These are phyloP conservation scores for Strobilomyces echinocephalus DNA, from an alignment of 768 basidiomycete species.

Conservation along the genomic window DNA sequence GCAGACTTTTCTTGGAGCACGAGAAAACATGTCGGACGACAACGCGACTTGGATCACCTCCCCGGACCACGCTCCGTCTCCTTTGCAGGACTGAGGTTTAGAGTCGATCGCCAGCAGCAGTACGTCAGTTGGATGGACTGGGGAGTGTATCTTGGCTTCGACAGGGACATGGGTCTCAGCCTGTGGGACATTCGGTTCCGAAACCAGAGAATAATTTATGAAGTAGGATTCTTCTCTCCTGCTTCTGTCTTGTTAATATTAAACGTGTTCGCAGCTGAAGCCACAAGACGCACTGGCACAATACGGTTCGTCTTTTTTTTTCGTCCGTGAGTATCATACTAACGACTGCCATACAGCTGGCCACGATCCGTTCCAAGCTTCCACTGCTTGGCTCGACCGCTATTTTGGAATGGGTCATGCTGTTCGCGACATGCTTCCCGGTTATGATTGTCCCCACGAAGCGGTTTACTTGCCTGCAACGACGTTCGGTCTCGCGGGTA, in stretches of 20 bases:
- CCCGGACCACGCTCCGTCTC: slow-evolving; percentile 61
- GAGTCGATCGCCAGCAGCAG: slow-evolving; percentile 46
- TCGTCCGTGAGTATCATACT: neutral
- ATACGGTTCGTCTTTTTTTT: slow-evolving; percentile 37
- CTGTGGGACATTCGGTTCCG: slow-evolving; percentile 58
- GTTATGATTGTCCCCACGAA: slow-evolving; percentile 65
- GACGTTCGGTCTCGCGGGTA: slow-evolving; percentile 43
- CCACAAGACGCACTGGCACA: slow-evolving; percentile 63
- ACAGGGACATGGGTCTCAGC: slow-evolving; percentile 61
- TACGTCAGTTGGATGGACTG: slow-evolving; percentile 70
- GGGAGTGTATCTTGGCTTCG: slow-evolving; percentile 57
- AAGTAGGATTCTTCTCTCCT: slow-evolving; percentile 30
- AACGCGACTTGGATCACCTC: slow-evolving; percentile 56
- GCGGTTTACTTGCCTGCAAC: slow-evolving; percentile 57
- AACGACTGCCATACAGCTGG: slow-evolving; percentile 37
- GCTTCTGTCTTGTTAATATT: neutral
- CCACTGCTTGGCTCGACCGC: slow-evolving; percentile 59
- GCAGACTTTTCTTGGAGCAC: slow-evolving; percentile 42
- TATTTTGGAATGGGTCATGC: slow-evolving; percentile 58
- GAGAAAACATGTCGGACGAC: slow-evolving; percentile 36
- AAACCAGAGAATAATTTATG: slow-evolving; percentile 58
- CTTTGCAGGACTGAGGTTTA: slow-evolving; percentile 55
- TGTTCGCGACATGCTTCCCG: slow-evolving; percentile 58
- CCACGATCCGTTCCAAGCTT: slow-evolving; percentile 55
- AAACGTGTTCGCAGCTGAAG: slow-evolving; percentile 34